Conservation (phyloP, 1,139 yeast genomes). For the Tardiomyces digboiensis region DNA sequence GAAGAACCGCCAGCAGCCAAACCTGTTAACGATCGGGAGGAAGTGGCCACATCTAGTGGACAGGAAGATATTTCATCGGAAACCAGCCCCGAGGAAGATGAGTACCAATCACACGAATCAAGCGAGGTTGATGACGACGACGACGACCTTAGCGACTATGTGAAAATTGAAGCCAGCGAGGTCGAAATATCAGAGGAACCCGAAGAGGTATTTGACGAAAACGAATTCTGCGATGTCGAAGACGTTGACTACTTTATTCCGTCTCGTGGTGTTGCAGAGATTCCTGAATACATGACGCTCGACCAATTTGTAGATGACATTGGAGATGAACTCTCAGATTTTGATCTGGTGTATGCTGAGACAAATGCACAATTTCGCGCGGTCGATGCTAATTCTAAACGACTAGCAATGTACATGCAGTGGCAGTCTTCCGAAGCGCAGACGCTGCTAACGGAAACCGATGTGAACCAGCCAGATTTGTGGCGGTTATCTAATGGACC, state of each 20-base stretch:
- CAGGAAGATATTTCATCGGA: constrained; percentile 1
- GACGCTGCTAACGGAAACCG: constrained; percentile 7
- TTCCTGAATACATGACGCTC: background rate
- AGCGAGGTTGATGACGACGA: constrained; percentile 6
- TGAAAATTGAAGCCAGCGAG: background rate
- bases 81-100: constrained; percentile 3
- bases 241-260: background rate
- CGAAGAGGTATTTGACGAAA: background rate
- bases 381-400: constrained; percentile 4
- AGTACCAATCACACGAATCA: constrained; percentile 5
- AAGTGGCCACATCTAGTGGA: too few relatives aligned
- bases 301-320: background rate
- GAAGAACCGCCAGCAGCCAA: too few relatives aligned
- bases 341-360: constrained; percentile 11
- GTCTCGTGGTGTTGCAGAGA: background rate
- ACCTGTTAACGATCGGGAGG: too few relatives aligned
- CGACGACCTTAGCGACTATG: background rate
- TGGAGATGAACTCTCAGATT: background rate
- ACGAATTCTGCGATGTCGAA: background rate
- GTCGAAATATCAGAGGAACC: background rate
- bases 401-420: constrained; percentile 2
- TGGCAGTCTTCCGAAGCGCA: constrained; percentile 7
- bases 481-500: constrained; percentile 16
- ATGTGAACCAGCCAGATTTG: constrained; percentile 8
- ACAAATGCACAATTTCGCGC: constrained; percentile 12